These are phyloP conservation scores for Colletotrichum camelliae DNA, from an alignment of 2,329 filamentous ascomycete genomes.

Conservation along the genomic window DNA sequence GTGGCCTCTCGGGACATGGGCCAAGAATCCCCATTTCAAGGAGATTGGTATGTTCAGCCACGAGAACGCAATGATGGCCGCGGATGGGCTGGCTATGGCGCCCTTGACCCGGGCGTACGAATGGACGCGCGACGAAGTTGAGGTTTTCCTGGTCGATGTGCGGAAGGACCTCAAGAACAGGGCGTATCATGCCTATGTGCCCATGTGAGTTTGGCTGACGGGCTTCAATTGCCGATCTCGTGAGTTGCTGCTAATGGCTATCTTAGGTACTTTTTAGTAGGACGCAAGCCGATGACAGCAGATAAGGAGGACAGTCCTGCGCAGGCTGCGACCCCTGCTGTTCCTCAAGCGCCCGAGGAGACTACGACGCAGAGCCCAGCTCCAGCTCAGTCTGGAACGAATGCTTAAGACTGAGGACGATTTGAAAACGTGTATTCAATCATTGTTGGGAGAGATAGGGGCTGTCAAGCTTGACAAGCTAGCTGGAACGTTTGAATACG, in stretches of 20 bases:
- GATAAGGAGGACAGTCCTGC: no score
- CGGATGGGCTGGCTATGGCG: constrained; percentile 39
- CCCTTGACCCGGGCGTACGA: constrained; percentile 37
- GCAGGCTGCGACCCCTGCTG: neutral
- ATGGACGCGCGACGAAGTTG: constrained; percentile 37
- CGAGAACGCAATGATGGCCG: constrained; percentile 35
- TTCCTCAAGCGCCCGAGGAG: neutral
- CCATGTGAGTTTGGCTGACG: constrained; percentile 33
- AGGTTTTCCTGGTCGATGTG: constrained; percentile 39
- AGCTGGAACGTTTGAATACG: no score
- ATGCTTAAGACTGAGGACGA: no score
- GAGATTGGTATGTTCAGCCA: constrained; percentile 26
- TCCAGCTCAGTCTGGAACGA: no score
- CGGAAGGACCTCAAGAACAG: constrained; percentile 36
- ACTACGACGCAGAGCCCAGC: no score
- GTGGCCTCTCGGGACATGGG: constrained; percentile 23
- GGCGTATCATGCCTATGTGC: constrained; percentile 40
- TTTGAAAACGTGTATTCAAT: no score
- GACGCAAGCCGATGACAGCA: no score
- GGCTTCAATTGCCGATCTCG: accelerated
- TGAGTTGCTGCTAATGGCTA: neutral
- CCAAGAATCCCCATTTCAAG: neutral
- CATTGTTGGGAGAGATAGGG: no score
- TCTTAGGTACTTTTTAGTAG: no score
- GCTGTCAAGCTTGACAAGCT: no score